A percentile compares a stretch with the other conserved stretches of the same genome.
phyloP scores from a whole-genome alignment of 2,329 filamentous ascomycete genomes.

The Fusarium penzigii region DNA sequence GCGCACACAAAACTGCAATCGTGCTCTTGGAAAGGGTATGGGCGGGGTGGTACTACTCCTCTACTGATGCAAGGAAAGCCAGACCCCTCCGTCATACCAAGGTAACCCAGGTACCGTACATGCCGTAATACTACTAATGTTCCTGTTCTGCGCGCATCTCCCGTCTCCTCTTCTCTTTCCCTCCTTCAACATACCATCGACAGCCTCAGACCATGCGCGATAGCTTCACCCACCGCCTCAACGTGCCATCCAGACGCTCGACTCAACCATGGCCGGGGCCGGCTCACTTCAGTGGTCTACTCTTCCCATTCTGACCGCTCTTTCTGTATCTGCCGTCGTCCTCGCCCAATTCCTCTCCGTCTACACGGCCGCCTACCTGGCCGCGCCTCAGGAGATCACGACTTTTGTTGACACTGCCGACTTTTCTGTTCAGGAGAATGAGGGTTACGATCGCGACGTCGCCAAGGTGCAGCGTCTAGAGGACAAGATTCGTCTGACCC shows the following conservation, averaged over 20 bases:
- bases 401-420: slow-evolving; percentile 62
- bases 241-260: slow-evolving; percentile 29
- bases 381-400: slow-evolving; percentile 58
- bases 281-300: slow-evolving; percentile 57
- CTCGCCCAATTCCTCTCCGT: slow-evolving; percentile 52
- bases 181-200: slow-evolving; percentile 13
- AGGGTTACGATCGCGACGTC: slow-evolving; percentile 63
- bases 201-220: slow-evolving; percentile 29
- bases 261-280: slow-evolving; percentile 50
- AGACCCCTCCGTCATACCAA: slow-evolving; percentile 20
- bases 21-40: slow-evolving; percentile 14
- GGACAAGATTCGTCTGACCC: slow-evolving; percentile 61
- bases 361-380: slow-evolving; percentile 57
- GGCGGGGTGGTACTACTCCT: slow-evolving; percentile 2
- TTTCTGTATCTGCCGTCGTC: slow-evolving; percentile 56
- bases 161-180: slow-evolving; percentile 13
- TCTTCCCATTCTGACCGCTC: slow-evolving; percentile 58
- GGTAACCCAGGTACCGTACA: no score
- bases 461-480: slow-evolving; percentile 58
- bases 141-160: slow-evolving; percentile 21
- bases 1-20: slow-evolving; percentile 27
- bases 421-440: slow-evolving; percentile 64
- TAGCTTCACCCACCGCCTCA: slow-evolving; percentile 29
- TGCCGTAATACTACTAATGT: slow-evolving; percentile 11
- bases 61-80: no score